Base-by-base conservation (phyloP, 306 rosid genomes). In the Fragaria vesca region DNA sequence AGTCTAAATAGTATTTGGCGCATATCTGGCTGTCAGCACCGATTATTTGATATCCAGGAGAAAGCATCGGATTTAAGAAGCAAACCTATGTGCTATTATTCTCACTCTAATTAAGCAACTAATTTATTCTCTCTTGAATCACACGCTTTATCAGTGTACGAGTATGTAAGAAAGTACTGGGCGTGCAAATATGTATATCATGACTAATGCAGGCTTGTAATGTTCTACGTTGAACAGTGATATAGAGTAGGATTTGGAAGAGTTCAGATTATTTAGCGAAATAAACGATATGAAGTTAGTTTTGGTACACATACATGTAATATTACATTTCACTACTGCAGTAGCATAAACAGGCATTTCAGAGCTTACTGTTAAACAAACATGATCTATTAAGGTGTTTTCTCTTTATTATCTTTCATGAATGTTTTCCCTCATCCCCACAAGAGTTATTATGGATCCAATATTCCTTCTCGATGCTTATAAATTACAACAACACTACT, bases 381-480 rank as follows among this genome's bases (percentile, higher is more conserved):
- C n/a, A 73, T 12, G 67, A 38, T 21, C 20, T 73, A 21, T 12
- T 34, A 1, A 55, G 36, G 8, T 34, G 21, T n/a, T 30, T 54
- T 21, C 5, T 52, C 21, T 74, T 8, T 54, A n/a, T 21, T 8
- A 17, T 18, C 8, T 36, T 50, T n/a, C 20, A 51, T 10, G 63
- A 72, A 32, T 62, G 50, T 30, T 62, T 38, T 43, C 30, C 77
- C 73, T 38, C 38, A 47, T 61, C 66, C 21, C 43, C 51, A 36
- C 50, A 54, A 32, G 42, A 47, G 73, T 40, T 65, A 20, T 24
- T 34, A 71, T 7, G 13, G 12, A 71, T 24, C 42, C 76, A 78
- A 62, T n/a, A 43, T 62, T 61, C 9, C 36, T 1, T 55, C 24
- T 62, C 12, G 4, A 76, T 18, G 34, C 51, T 12, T 3, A 58